phyloP scores from a whole-genome alignment of 1,284 basidiomycete genomes.

The Phenoliferia sp. region DNA sequence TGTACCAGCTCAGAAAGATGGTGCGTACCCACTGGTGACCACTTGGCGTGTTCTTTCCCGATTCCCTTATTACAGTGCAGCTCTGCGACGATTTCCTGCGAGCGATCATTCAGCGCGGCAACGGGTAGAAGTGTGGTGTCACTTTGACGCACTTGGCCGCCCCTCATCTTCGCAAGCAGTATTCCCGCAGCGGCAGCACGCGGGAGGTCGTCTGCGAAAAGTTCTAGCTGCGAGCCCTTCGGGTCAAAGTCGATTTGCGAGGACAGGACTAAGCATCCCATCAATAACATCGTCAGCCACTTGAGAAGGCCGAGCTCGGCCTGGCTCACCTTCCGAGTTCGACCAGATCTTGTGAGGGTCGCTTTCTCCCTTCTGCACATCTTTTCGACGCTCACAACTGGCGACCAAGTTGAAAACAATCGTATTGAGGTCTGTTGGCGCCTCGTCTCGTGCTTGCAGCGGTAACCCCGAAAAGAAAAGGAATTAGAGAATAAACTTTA shows the following conservation, averaged over 20 bases:
- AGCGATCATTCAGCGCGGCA: neutral
- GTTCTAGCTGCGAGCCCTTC: conserved; percentile 70
- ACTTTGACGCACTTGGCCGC: conserved; percentile 56
- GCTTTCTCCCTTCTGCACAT: conserved; percentile 53
- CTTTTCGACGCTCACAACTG: conserved; percentile 60
- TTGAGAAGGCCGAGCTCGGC: neutral
- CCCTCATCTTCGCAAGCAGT: conserved; percentile 87
- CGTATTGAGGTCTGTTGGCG: conserved; percentile 83
- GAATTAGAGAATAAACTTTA: neutral
- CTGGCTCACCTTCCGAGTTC: conserved; percentile 52
- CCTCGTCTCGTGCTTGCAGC: conserved; percentile 45
- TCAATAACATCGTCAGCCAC: neutral
- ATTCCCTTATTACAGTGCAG: conserved; percentile 89
- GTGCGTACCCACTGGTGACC: conserved; percentile 85
- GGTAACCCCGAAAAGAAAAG: neutral
- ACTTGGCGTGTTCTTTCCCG: conserved; percentile 97
- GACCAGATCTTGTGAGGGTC: conserved; percentile 63
- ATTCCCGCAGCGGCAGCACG: conserved; percentile 75
- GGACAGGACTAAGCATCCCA: conserved; percentile 57
- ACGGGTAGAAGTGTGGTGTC: neutral
- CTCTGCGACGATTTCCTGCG: conserved; percentile 72
- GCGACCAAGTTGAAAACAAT: conserved; percentile 78
- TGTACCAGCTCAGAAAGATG: no score
- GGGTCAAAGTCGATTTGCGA: conserved; percentile 76
- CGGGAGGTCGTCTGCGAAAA: conserved; percentile 53